These are phyloP conservation scores for Juncus effusus DNA, from an alignment of 176 grass and related monocot species.

Conservation along the genomic window DNA sequence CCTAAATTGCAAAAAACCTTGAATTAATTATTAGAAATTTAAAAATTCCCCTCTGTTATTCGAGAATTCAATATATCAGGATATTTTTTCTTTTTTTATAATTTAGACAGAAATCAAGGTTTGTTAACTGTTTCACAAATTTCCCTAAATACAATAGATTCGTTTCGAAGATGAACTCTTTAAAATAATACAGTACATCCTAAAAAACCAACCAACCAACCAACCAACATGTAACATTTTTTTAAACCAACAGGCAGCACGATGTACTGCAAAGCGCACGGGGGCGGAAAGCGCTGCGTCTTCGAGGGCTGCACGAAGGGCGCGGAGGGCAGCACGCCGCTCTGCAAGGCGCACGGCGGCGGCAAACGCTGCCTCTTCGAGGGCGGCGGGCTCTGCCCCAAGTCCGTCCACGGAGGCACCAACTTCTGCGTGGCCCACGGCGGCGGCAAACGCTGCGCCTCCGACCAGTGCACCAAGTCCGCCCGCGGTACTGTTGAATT, in stretches of 20 bases:
- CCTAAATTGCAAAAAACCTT: too few species aligned
- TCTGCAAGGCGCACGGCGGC: slow-evolving; percentile 77
- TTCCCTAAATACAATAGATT: too few species aligned
- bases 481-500: slow-evolving; percentile 18
- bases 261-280: slow-evolving; percentile 80
- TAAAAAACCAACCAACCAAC: too few species aligned
- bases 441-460: slow-evolving; percentile 60
- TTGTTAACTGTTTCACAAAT: too few species aligned
- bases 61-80: too few species aligned
- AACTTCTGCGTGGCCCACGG: slow-evolving; percentile 83
- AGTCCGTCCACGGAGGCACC: slow-evolving; percentile 79
- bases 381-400: slow-evolving; percentile 61
- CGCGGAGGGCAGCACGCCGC: slow-evolving; percentile 68
- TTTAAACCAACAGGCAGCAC: slow-evolving; percentile 36
- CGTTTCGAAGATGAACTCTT: too few species aligned
- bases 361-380: slow-evolving; percentile 85
- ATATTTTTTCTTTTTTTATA: too few species aligned
- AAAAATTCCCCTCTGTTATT: too few species aligned
- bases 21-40: too few species aligned
- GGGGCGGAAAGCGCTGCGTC: slow-evolving; percentile 77
- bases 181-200: too few species aligned
- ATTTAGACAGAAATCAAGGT: too few species aligned
- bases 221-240: too few species aligned
- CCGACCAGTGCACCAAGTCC: slow-evolving; percentile 64
- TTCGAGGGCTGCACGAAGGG: slow-evolving; percentile 72